These are phyloP conservation scores for Globisporangium orthogonon DNA, from an alignment of 352 stramenopile genomes.

Conservation along the genomic window DNA sequence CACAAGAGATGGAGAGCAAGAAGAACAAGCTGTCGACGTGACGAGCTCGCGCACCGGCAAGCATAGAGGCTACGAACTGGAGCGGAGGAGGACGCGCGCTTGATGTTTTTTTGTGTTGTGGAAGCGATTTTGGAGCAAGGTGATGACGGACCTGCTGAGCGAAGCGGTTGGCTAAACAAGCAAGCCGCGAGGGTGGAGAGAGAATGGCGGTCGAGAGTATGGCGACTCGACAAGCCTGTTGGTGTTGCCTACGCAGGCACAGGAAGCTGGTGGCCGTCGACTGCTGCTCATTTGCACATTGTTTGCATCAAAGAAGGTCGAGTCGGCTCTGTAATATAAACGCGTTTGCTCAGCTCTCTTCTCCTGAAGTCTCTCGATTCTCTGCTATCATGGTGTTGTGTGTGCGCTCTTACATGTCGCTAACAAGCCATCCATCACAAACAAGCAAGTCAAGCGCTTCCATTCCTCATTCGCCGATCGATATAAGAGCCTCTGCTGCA, in stretches of 20 bases:
- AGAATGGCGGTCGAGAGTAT: too few relatives aligned
- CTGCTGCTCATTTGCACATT: background rate
- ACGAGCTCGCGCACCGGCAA: constrained; percentile 1
- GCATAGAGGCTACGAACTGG: constrained; percentile 1
- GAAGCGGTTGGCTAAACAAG: too few relatives aligned
- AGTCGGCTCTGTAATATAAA: constrained; percentile 9
- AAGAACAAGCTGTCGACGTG: constrained; percentile 53
- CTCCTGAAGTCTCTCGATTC: background rate
- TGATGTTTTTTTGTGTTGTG: background rate
- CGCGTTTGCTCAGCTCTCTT: background rate
- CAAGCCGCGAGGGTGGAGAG: too few relatives aligned
- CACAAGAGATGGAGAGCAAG: constrained; percentile 30
- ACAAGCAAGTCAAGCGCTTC: background rate
- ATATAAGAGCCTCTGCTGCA: background rate
- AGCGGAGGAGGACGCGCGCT: background rate
- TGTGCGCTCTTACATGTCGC: too few relatives aligned
- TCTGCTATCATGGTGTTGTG: too few relatives aligned
- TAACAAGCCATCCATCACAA: background rate
- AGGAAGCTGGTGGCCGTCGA: too few relatives aligned
- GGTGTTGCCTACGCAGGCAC: too few relatives aligned
- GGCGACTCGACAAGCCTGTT: too few relatives aligned
- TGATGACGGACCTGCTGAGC: background rate
- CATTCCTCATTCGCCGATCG: background rate
- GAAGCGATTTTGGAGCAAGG: constrained; percentile 1
- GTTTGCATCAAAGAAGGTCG: background rate